Conservation (phyloP, 202 grass and related monocot species). For the Thinopyrum obtusiflorum region DNA sequence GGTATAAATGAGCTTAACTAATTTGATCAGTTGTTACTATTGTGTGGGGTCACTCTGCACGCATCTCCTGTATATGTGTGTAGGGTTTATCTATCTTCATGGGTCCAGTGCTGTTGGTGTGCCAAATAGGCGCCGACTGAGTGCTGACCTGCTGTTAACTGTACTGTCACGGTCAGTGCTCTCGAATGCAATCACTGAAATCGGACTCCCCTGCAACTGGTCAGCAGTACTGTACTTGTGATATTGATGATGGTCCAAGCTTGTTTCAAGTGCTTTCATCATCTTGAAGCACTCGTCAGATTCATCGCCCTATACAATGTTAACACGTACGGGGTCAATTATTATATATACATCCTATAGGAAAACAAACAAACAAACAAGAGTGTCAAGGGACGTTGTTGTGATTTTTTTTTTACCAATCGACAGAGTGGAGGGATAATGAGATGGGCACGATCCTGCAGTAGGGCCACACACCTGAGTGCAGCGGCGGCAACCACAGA, state of each 20-base stretch:
- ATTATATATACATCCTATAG: background rate
- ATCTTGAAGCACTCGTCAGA: conserved; percentile 31
- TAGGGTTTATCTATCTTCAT: background rate
- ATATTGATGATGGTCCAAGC: background rate
- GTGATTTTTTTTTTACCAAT: conserved; percentile 10
- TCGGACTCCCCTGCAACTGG: conserved; percentile 6
- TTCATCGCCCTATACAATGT: background rate
- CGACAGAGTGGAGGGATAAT: conserved; percentile 4
- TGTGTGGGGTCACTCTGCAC: background rate
- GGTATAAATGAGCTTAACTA: background rate
- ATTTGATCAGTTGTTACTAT: background rate
- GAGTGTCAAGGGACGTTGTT: background rate
- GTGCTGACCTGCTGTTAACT: background rate
- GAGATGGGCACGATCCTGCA: background rate
- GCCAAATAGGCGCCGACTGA: conserved; percentile 31
- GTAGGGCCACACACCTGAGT: conserved; percentile 21
- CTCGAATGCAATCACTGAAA: conserved; percentile 15
- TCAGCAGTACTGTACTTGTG: background rate
- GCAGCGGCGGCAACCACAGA: conserved; percentile 54
- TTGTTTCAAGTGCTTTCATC: conserved; percentile 28
- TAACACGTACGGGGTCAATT: background rate
- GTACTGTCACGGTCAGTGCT: background rate
- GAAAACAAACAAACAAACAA: background rate
- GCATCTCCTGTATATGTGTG: background rate
- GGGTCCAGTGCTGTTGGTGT: background rate